phyloP scores from a whole-genome alignment of 1,284 basidiomycete genomes.

The Malassezia pachydermatis region DNA sequence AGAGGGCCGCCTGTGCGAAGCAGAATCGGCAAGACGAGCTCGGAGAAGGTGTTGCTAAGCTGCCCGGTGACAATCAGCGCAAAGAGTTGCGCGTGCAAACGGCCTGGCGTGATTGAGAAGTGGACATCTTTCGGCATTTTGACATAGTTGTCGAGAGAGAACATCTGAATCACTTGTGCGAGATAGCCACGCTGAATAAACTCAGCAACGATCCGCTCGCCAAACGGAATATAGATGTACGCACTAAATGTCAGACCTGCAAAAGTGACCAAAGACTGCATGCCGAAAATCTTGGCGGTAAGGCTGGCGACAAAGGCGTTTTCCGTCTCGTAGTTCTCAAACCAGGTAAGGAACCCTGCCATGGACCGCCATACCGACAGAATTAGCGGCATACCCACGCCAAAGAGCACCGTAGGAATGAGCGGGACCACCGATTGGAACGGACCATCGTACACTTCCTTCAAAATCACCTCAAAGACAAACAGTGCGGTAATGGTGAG shows the following conservation, averaged over 20 bases:
- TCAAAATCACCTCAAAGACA: slow-evolving; percentile 44
- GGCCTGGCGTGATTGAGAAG: slow-evolving; percentile 52
- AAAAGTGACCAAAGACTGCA: slow-evolving; percentile 80
- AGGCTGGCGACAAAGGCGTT: slow-evolving; percentile 67
- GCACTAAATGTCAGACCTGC: slow-evolving; percentile 48
- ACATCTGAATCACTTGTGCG: slow-evolving; percentile 23
- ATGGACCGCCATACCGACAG: slow-evolving; percentile 66
- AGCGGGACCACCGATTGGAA: slow-evolving; percentile 64
- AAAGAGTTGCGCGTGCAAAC: slow-evolving; percentile 84
- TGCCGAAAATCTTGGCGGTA: slow-evolving; percentile 80
- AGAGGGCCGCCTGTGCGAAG: slow-evolving; percentile 40
- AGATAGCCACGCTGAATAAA: slow-evolving; percentile 39
- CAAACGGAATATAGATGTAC: slow-evolving; percentile 48
- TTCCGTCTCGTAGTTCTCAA: slow-evolving; percentile 63
- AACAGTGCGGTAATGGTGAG: slow-evolving; percentile 50
- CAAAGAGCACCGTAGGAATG: slow-evolving; percentile 73
- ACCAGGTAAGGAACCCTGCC: slow-evolving; percentile 64
- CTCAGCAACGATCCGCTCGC: slow-evolving; percentile 36
- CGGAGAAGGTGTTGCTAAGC: slow-evolving; percentile 67
- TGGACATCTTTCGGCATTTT: slow-evolving; percentile 18
- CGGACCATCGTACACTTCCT: slow-evolving; percentile 61
- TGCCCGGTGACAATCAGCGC: slow-evolving; percentile 90
- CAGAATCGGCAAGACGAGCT: slow-evolving; percentile 73
- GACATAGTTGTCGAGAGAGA: slow-evolving; percentile 30
- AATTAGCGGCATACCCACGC: slow-evolving; percentile 69